These are phyloP conservation scores for Phytophthora pistaciae DNA, from an alignment of 352 stramenopile species.

Conservation along the genomic window DNA sequence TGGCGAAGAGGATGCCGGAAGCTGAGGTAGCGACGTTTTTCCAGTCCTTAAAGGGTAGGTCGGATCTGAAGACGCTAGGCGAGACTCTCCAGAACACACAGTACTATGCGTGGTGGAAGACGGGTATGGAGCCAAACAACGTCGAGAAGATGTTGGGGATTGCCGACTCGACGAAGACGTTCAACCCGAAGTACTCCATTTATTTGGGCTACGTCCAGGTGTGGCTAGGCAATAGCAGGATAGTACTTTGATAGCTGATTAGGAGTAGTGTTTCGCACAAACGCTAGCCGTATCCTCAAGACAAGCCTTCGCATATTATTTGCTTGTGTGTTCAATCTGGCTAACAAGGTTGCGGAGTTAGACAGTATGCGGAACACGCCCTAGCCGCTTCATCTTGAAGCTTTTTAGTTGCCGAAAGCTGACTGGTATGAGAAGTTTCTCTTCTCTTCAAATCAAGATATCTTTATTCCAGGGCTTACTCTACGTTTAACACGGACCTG, in stretches of 20 bases:
- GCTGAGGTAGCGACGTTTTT: conserved; percentile 5
- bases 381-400: too few relatives aligned
- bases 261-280: too few relatives aligned
- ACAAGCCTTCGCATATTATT: too few relatives aligned
- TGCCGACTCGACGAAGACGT: background rate
- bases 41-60: background rate
- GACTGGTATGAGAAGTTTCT: too few relatives aligned
- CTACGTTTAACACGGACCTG: too few relatives aligned
- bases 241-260: background rate
- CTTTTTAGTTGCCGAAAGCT: too few relatives aligned
- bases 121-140: background rate
- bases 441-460: too few relatives aligned
- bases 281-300: too few relatives aligned
- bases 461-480: too few relatives aligned
- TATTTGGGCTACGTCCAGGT: background rate
- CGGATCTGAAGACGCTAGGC: conserved; percentile 8
- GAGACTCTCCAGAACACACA: conserved; percentile 10
- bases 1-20: conserved; percentile 2
- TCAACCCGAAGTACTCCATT: background rate
- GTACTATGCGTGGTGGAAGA: background rate
- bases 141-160: background rate
- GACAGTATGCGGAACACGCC: too few relatives aligned
- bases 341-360: too few relatives aligned
- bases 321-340: too few relatives aligned
- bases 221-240: background rate